Evolutionary conservation across 179 eudicot genomes (phyloP), one percentile per base, ranked within the genome.

Genomic region (Silene coronaria): DNA sequence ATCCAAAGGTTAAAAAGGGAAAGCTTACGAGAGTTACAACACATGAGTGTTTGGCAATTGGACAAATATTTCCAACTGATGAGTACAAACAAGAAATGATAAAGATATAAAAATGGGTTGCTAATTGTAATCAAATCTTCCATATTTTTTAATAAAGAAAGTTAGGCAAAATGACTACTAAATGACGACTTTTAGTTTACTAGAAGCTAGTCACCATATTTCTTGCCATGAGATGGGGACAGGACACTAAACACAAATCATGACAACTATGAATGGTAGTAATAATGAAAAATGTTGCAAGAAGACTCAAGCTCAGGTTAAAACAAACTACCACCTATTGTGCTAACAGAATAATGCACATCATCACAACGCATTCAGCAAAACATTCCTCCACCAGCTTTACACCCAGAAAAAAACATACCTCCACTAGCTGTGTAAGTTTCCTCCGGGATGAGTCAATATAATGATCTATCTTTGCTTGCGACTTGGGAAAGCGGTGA

Each of bases 391-490:
- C 91, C 38, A 95, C 97, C 68, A 92, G 87, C 80, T 88, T 55
- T 55, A 55, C 7, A n/a, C 59, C 59, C 59, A 55, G 21, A 55
- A 17, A 55, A 17, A 17, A 55, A 55, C 59, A 55, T 55, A 92
- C 99, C 99, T 86, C 93, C 53, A 95, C 97, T 70, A 95, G 87
- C 82, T 88, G 86, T 14, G 89, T 92, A 67, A 95, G 86, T 83
- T 95, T 95, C 79, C 97, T 79, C 70, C 90, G 87, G 9, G 96
- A 91, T 12, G 97, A 91, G 81, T 89, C 96, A 80, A 95, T 92
- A 78, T 92, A 95, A 48, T 84, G 96, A 80, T 89, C 87, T 81
- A 95, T 89, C 85, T 92, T 92, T 36, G 87, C 85, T 83, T 92
- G 90, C 63, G 99, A 89, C 83, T 89, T 95, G 38, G 99, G 99